Evolutionary conservation across 176 grass and related monocot genomes (phyloP), one percentile per base, ranked within the genome.

Genomic region (Triticum monococcum): DNA sequence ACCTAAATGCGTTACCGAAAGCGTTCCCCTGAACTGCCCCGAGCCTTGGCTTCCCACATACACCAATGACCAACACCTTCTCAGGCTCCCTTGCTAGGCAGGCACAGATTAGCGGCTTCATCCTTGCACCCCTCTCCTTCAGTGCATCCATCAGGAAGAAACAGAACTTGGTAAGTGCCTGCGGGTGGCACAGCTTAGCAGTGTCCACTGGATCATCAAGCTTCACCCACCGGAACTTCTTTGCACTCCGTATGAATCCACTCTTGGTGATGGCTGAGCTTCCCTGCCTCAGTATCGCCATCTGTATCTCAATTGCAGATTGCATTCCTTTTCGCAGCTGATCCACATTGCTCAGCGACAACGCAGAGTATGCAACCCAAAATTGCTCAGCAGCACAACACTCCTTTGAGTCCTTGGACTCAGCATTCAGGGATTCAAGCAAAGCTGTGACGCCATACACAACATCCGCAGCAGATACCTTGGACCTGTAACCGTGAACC

Each of bases 161-260:
- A 68, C 89, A 90, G 84, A 98, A 93, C 64, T 95, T 95, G 64
- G 93, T 98, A 65, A 95, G 91, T 3, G 95, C 93, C 73, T 95
- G 92, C 9, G 95, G 95, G 41, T 93, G 91, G 40, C 93, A 94
- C 17, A 98, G 78, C 64, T 72, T 90, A 60, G 77, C 81, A 0
- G 91, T 90, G 81, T 98, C 93, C n/a, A 98, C 89, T 13, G 91
- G 91, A 37, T 98, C 95, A 65, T 95, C 93, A 35, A 98, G 91
- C 86, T 90, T 98, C 16, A 93, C 89, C 95, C 91, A 98, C 72
- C 95, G 78, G 77, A 98, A 98, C 71, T 95, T 98, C 72, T 89
- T 91, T 0, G 89, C 86, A 9, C 93, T 98, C 76, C 91, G 43
- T 32, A 98, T 95, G 77, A 95, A 93, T 30, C 93, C 96, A 1